These are phyloP conservation scores for Alternaria atra DNA, from an alignment of 2,329 filamentous ascomycete genomes.

Conservation along the genomic window DNA sequence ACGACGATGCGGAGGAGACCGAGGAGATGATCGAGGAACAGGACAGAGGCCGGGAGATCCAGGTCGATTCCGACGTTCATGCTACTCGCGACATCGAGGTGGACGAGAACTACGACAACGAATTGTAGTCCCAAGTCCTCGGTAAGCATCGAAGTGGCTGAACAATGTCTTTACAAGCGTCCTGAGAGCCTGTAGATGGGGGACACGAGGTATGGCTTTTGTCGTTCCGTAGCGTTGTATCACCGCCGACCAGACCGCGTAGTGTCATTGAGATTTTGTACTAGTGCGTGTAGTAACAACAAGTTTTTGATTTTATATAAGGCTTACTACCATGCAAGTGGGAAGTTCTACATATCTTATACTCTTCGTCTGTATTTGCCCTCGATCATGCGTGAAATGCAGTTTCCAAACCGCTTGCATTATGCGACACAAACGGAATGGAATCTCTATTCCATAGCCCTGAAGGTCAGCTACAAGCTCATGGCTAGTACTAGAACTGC, in stretches of 20 bases:
- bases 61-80: neutral
- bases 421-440: neutral
- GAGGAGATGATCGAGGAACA: neutral
- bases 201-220: neutral
- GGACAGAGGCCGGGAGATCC: neutral
- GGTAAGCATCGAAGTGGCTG: neutral
- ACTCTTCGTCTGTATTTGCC: neutral
- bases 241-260: neutral
- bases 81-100: neutral
- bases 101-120: conserved; percentile 7
- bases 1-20: neutral
- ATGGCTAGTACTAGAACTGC: too few relatives aligned
- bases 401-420: neutral
- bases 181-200: neutral
- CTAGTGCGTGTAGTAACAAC: neutral
- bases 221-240: neutral
- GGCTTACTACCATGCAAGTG: neutral
- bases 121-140: neutral
- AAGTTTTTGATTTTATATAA: neutral
- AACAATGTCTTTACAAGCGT: neutral
- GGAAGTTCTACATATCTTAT: neutral
- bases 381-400: neutral
- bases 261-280: neutral
- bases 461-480: too few relatives aligned
- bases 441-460: too few relatives aligned